Evolutionary conservation across 495 filamentous ascomycete genomes (phyloP), one percentile per base, ranked within the genome.

Genomic region (Gamarada debralockiae): DNA sequence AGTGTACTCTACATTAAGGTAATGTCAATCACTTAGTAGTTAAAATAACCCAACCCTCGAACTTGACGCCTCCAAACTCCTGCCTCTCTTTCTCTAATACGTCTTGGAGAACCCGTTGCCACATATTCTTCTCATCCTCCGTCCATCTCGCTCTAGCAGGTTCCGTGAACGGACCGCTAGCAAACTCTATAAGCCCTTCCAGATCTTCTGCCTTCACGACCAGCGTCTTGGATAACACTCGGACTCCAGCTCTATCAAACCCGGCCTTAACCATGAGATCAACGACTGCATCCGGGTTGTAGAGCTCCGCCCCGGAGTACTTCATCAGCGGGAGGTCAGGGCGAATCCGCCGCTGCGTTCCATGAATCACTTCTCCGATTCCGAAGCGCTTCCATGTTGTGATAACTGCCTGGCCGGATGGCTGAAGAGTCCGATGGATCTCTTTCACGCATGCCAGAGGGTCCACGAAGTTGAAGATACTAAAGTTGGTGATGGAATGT

Each of bases 401-500:
- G 0, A 72, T 29, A 1, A 67, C 54, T 1, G 69, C 66, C 1
- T 67, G 50, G 27, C 69, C 69, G 34, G 53, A 61, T 5, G 66
- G 61, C 25, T 62, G 63, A 3, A 75, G 64, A 1, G 70, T 70
- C 44, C 67, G 68, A 36, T 59, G 58, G 7, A 63, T 67, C 56
- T 70, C 57, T 4, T 41, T 45, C 12, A 66, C 40, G 6, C 55
- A 63, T n/a, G 55, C 42, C 1, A 50, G 50, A 3, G 65, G 65
- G 48, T 63, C 60, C 1, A 43, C 27, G 31, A 66, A 62, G 45
- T 60, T 59, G 56, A 69, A 72, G 48, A 69, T 63, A 50, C 63
- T 64, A 17, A 69, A 65, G 59, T 67, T 70, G 52, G 67, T 60
- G 53, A 70, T 68, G 39, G 59, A 65, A 63, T 70, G 66, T n/a